phyloP scores from a whole-genome alignment of 2,329 filamentous ascomycete species.

The Domatiomyces catenatus region DNA sequence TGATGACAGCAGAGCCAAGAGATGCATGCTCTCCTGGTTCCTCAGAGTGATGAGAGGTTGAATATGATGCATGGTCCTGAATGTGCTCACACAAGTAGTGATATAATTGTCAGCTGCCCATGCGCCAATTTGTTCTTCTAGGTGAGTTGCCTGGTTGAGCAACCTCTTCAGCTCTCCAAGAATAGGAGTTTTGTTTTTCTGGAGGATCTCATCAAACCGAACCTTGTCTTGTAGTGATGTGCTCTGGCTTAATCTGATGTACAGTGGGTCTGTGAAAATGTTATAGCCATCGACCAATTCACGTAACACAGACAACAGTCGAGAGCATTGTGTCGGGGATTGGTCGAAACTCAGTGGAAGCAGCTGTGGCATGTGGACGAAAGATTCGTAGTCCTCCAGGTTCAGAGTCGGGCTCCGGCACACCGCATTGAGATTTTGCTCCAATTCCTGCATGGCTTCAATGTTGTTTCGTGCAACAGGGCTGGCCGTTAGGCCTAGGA shows the following conservation, averaged over 20 bases:
- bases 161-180: slow-evolving; percentile 42
- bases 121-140: slow-evolving; percentile 44
- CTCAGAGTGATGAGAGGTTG: neutral
- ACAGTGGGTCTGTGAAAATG: slow-evolving; percentile 45
- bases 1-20: neutral
- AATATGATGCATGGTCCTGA: neutral
- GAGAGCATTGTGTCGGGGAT: slow-evolving; percentile 4
- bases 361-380: slow-evolving; percentile 52
- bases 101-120: slow-evolving; percentile 60
- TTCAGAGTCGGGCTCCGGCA: slow-evolving; percentile 55
- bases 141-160: slow-evolving; percentile 32
- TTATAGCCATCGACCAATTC: slow-evolving; percentile 33
- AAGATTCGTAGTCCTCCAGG: slow-evolving; percentile 51
- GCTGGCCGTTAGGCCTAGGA: slow-evolving; percentile 70
- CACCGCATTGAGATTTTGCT: slow-evolving; percentile 53
- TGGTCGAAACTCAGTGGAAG: slow-evolving; percentile 22
- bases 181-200: slow-evolving; percentile 22
- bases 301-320: slow-evolving; percentile 31
- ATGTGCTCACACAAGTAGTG: slow-evolving; percentile 27
- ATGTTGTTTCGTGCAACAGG: slow-evolving; percentile 41
- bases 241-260: slow-evolving; percentile 34
- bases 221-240: slow-evolving; percentile 19
- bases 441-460: slow-evolving; percentile 35
- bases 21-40: neutral
- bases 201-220: slow-evolving; percentile 19